Base-by-base conservation (phyloP, 305 asterid species). In the Solanum hybrid region DNA sequence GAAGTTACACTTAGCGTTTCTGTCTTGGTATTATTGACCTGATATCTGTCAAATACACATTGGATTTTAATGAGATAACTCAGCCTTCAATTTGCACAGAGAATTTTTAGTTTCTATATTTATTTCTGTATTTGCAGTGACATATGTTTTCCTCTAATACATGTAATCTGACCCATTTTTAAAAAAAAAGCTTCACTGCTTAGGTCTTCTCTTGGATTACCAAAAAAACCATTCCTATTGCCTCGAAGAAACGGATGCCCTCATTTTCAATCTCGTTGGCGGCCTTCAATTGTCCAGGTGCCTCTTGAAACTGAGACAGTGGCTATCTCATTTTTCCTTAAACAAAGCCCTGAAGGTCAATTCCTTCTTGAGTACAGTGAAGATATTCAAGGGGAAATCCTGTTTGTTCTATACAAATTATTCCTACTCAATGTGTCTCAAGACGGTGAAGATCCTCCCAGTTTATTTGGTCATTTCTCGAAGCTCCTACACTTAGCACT, bases 211-310 rank as follows among this genome's bases (percentile, higher is more conserved):
- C 89, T 93, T 97, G 95, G 95, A 96, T 89, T 89, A 88, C 92
- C 95, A 91, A 90, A 95, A 94, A 91, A 90, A 86, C 88, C 90
- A 92, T 92, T 91, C 95, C 88, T 93, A 92, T 32, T 92, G 94
- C 90, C 92, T 96, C 72, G 94, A 91, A 94, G 94, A 93, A 92
- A 94, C 91, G 85, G 93, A 94, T 89, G 92, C 96, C 89, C 96
- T 96, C 91, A 91, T 96, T 88, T 92, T 88, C 92, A 97, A 95
- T 95, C 98, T 96, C 71, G 92, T 96, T 88, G 88, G 95, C 60
- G 98, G 99, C 89, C 98, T 97, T 91, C 99, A 96, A 90, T 91
- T 96, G 95, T 92, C 98, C 85, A 94, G 95, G 99, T 97, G 92
- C 93, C 90, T 46, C 91, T 90, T 86, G 87, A 88, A 72, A 90